phyloP scores from a whole-genome alignment of 2,329 filamentous ascomycete species.

The Penicillium sp. region DNA sequence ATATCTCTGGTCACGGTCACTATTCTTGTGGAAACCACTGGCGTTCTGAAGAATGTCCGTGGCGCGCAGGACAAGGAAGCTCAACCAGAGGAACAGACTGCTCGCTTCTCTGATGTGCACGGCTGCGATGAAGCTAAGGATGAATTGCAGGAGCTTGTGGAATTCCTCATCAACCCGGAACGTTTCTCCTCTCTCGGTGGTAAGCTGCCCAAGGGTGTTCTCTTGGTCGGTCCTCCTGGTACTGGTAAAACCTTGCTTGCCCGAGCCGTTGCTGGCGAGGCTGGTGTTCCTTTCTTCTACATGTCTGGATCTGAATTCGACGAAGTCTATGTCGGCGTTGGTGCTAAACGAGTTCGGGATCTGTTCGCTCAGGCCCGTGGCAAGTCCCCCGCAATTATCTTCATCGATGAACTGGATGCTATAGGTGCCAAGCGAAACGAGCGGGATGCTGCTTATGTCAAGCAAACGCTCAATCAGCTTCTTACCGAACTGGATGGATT shows the following conservation, averaged over 20 bases:
- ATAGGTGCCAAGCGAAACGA: slow-evolving; percentile 94
- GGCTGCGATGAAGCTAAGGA: slow-evolving; percentile 98
- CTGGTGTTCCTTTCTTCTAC: slow-evolving; percentile 98
- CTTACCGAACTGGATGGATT: slow-evolving; percentile 97
- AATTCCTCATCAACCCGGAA: slow-evolving; percentile 91
- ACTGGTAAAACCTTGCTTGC: slow-evolving; percentile 97
- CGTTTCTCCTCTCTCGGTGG: slow-evolving; percentile 92
- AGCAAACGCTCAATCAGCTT: slow-evolving; percentile 96
- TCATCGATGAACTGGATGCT: slow-evolving; percentile 92
- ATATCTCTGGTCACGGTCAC: slow-evolving; percentile 76
- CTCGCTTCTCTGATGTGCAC: slow-evolving; percentile 90
- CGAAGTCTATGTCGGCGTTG: slow-evolving; percentile 96
- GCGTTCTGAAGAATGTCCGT: slow-evolving; percentile 75
- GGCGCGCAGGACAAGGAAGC: slow-evolving; percentile 76
- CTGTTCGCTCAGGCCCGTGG: slow-evolving; percentile 79
- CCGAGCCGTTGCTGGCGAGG: slow-evolving; percentile 92
- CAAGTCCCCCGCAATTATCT: slow-evolving; percentile 91
- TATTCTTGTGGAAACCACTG: slow-evolving; percentile 78
- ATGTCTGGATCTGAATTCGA: slow-evolving; percentile 99
- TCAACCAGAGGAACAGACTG: slow-evolving; percentile 88
- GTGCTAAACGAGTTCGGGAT: slow-evolving; percentile 92
- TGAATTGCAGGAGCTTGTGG: slow-evolving; percentile 93
- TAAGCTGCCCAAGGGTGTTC: slow-evolving; percentile 93
- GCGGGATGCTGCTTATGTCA: slow-evolving; percentile 89
- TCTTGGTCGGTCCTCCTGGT: slow-evolving; percentile 91